Base-by-base conservation (phyloP, 208 protist species). In the Vickermania ingenoplastis region DNA sequence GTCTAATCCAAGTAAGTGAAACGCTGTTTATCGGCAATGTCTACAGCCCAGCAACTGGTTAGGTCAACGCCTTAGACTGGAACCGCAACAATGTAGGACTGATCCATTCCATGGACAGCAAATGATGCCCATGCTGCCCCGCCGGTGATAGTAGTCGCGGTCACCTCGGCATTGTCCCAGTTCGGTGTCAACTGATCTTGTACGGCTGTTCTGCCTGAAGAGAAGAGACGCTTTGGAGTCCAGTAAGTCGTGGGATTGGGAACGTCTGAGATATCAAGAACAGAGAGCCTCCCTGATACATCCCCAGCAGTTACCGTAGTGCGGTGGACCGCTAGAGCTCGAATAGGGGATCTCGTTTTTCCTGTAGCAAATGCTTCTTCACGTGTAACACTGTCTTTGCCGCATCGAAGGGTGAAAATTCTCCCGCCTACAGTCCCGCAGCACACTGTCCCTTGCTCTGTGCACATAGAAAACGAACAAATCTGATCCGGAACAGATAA, bases 401-500 rank as follows among this genome's bases (percentile, higher is more conserved):
- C 48, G 51, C 80, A 83, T 28, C 80, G 76, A 49, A 87, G 66
- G 25, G 69, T 76, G 25, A 87, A 82, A 36, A 87, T 67, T 14
- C 80, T 63, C 7, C 80, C 80, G n/a, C 58, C 73, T 14, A 79
- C 80, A 28, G 80, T 87, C 31, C 77, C 80, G 24, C 68, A 69
- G 28, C 68, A 76, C 2, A 80, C 73, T 24, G 63, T 50, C n/a
- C 27, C 56, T 13, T 61, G 67, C 11, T 70, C 73, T 22, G 31
- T 41, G 21, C 69, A 73, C 14, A 55, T 31, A 22, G 65, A 49
- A 31, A 83, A 26, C 41, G 60, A 70, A 1, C 69, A 80, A 41
- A 86, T 79, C 53, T 86, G 79, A 54, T 86, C 79, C 5, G 76
- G 73, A 22, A 86, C 25, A n/a, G 72, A 67, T 11, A 86, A 61